These are phyloP conservation scores for Trichoderma lentiforme DNA, from an alignment of 2,329 filamentous ascomycete genomes.

Conservation along the genomic window DNA sequence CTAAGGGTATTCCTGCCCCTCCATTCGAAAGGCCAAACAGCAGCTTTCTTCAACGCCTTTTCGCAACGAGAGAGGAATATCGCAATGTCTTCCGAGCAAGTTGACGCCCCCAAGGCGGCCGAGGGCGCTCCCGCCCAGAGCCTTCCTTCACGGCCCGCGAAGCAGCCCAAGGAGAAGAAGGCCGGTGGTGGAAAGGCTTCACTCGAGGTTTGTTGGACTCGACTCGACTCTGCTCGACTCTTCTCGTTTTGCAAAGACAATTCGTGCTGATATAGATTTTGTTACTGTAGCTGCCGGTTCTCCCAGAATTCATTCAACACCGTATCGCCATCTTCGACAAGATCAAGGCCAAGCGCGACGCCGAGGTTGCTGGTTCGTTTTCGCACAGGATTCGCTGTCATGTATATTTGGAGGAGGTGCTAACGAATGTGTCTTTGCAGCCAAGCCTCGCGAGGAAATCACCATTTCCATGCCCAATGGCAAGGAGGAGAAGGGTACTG, in stretches of 20 bases:
- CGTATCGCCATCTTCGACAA: constrained; percentile 85
- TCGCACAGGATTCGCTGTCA: background rate
- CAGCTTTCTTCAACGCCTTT: constrained; percentile 25
- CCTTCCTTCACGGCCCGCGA: constrained; percentile 36
- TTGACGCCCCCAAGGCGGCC: constrained; percentile 33
- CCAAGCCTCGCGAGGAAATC: constrained; percentile 70
- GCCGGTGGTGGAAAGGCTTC: constrained; percentile 53
- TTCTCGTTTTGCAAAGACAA: background rate
- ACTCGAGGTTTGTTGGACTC: constrained; percentile 42
- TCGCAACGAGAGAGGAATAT: constrained; percentile 20
- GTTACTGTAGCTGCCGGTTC: constrained; percentile 37
- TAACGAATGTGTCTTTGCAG: constrained; percentile 22
- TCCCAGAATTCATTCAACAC: constrained; percentile 76
- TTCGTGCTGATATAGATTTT: background rate
- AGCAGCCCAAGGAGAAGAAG: constrained; percentile 43
- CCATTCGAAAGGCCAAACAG: constrained; percentile 26
- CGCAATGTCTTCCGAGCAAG: constrained; percentile 40
- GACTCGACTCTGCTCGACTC: background rate
- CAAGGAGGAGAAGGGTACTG: constrained; percentile 67
- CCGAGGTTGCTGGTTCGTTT: constrained; percentile 56
- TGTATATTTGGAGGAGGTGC: background rate
- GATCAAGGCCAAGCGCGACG: constrained; percentile 79
- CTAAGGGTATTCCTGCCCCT: constrained; percentile 31
- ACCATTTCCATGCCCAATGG: constrained; percentile 71
- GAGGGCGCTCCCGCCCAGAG: constrained; percentile 34